Base-by-base conservation (phyloP, 139 green algal species). In the Deuterostichococcus epilithicus region DNA sequence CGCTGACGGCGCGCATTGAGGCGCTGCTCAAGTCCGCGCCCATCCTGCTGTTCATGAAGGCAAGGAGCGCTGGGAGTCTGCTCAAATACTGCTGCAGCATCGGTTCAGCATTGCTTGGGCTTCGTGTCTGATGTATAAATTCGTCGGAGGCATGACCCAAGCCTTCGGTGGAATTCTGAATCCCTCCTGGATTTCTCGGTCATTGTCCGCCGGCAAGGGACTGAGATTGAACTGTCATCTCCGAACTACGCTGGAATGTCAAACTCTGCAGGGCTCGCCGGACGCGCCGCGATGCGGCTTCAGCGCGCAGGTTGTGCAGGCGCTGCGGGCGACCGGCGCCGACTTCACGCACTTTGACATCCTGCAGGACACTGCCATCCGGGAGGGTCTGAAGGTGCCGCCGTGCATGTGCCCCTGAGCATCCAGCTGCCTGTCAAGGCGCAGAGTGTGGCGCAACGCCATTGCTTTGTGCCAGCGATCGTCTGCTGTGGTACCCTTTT, bases 41-140 rank as follows among this genome's bases (percentile, higher is more conserved):
- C 1, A 83, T 96, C 33, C 77, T 95, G 76, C 83, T 97, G n/a
- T 97, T 97, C 80, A 95, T 97, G 92, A 96, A 98, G 86, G 93
- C 65, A 32, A 32, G 65, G 18, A 33, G n/a, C 6, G 5, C 30
- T 52, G 18, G 3, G 5, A 1, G 2, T 30, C 26, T 39, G 70
- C 34, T 75, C 10, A 39, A 23, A 75, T 37, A 6, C 34, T 74
- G 70, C 70, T 65, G 13, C 33, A 36, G 65, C 78, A 72, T n/a
- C n/a, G n/a, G n/a, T n/a, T n/a, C n/a, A 78, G 78, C 78, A 72
- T 78, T 79, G 70, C 70, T n/a, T n/a, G n/a, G n/a, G n/a, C n/a
- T n/a, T n/a, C n/a, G n/a, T n/a, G n/a, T n/a, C n/a, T n/a, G n/a
- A n/a, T n/a, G n/a, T n/a, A n/a, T n/a, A n/a, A n/a, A n/a, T n/a